Conservation (phyloP, 306 rosid genomes). For the Prunus kanzakura region DNA sequence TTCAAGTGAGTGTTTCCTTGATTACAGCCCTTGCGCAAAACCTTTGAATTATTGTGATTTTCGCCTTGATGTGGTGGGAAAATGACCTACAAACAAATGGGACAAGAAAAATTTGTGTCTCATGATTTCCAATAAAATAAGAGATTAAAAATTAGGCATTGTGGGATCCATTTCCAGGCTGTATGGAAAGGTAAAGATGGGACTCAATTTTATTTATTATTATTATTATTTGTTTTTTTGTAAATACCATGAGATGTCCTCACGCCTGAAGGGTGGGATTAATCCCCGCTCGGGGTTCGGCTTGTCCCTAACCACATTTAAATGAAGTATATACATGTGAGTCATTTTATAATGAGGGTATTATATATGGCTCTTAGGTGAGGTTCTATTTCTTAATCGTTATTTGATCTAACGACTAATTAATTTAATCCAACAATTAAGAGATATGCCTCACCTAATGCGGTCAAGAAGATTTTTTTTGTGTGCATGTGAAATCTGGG, state of each 20-base stretch:
- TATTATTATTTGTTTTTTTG: too few species aligned
- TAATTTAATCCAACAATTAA: too few species aligned
- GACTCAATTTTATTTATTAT: neutral
- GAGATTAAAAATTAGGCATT: neutral
- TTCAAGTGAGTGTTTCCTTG: neutral
- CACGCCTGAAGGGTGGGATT: fast-evolving
- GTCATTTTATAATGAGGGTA: too few species aligned
- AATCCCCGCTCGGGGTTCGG: fast-evolving
- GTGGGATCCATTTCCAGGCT: neutral
- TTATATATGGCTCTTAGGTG: too few species aligned
- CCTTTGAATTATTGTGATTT: neutral
- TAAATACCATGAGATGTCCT: fast-evolving
- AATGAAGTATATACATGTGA: neutral
- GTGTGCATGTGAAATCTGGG: conserved; percentile 21
- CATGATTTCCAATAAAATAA: neutral
- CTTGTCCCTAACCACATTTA: too few species aligned
- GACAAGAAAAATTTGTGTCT: neutral
- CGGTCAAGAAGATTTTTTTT: neutral
- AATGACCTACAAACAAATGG: neutral
- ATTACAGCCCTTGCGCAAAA: neutral
- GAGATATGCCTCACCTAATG: too few species aligned
- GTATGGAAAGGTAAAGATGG: neutral
- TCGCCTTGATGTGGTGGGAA: neutral
- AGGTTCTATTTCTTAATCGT: too few species aligned
- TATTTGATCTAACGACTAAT: fast-evolving